These are phyloP conservation scores for Thymus mandschuricus DNA, from an alignment of 257 asterid species.

Conservation along the genomic window DNA sequence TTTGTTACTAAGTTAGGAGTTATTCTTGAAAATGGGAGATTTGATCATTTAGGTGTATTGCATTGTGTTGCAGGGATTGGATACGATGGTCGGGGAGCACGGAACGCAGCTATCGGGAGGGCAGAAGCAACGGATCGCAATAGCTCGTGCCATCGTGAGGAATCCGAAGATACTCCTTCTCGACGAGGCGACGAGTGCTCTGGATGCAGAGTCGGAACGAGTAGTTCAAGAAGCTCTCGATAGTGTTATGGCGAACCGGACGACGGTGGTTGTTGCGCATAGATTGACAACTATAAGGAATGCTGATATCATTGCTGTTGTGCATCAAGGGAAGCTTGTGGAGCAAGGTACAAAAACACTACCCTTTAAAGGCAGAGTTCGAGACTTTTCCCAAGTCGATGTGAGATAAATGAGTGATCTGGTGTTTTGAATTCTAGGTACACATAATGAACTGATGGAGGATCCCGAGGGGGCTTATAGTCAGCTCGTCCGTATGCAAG, in stretches of 20 bases:
- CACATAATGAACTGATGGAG: slow-evolving; percentile 64
- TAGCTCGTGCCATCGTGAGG: slow-evolving; percentile 80
- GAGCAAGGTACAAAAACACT: slow-evolving; percentile 58
- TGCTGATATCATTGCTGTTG: slow-evolving; percentile 84
- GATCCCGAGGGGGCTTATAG: slow-evolving; percentile 72
- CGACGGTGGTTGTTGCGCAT: slow-evolving; percentile 86
- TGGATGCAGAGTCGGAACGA: slow-evolving; percentile 78
- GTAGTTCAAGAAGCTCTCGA: slow-evolving; percentile 83
- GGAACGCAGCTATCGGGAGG: slow-evolving; percentile 89
- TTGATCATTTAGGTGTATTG: not conserved
- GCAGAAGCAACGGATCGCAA: slow-evolving; percentile 83
- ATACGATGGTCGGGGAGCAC: slow-evolving; percentile 83
- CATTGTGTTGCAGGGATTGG: slow-evolving; percentile 57
- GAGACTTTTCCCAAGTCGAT: no score
- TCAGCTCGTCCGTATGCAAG: slow-evolving; percentile 65
- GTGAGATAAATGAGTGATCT: no score
- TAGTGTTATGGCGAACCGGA: slow-evolving; percentile 64
- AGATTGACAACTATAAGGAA: slow-evolving; percentile 73
- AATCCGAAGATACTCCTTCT: slow-evolving; percentile 81
- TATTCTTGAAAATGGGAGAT: not conserved
- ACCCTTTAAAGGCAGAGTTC: not conserved
- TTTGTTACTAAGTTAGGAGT: no score
- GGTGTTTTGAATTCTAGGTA: slow-evolving; percentile 46
- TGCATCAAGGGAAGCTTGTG: slow-evolving; percentile 64
- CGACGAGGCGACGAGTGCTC: slow-evolving; percentile 91